Evolutionary conservation across 1,139 yeast genomes (phyloP), one percentile per base, ranked within the genome.

Genomic region (Yarrowia galli): DNA sequence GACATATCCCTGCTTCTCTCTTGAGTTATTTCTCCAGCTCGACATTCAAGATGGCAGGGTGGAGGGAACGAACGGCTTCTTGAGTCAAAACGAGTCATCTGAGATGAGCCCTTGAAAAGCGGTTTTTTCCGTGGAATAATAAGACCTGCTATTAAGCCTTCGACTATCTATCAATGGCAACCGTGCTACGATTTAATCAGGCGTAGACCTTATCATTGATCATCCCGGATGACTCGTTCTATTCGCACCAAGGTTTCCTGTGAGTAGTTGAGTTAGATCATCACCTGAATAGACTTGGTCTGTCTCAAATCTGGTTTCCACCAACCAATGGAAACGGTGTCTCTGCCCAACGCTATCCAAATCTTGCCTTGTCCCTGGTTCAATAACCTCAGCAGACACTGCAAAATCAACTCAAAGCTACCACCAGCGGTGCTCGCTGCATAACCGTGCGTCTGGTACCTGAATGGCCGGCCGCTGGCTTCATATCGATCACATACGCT

Each of bases 391-490:
- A n/a, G n/a, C 25, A 49, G 56, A 18, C 23, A 35, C 40, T 18
- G 40, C 54, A 35, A 51, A 51, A 35, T 22, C 42, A 32, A 51
- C 56, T 20, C 56, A 51, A 35, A 49, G 20, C 36, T n/a, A 8
- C 18, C 40, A 4, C 13, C 6, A 25, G 9, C 20, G 36, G 22
- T 25, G 54, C n/a, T 5, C 7, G 12, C 28, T 20, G 56, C 58
- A 51, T 51, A 51, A 51, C 58, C 58, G 58, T 51, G 58, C 58
- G 58, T 51, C 18, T 51, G 42, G 58, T 51, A 51, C 58, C 58
- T 51, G 56, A 12, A 51, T 20, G 1, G 53, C 10, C 53, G 16
- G 36, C 28, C 28, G 7, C 25, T 49, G 54, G 54, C 40, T 18
- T 32, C 40, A 49, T 38, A 32, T 28, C 40, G 54, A 49, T 49